Base-by-base conservation (phyloP, 352 stramenopile genomes). In the Pythium rishiriense region DNA sequence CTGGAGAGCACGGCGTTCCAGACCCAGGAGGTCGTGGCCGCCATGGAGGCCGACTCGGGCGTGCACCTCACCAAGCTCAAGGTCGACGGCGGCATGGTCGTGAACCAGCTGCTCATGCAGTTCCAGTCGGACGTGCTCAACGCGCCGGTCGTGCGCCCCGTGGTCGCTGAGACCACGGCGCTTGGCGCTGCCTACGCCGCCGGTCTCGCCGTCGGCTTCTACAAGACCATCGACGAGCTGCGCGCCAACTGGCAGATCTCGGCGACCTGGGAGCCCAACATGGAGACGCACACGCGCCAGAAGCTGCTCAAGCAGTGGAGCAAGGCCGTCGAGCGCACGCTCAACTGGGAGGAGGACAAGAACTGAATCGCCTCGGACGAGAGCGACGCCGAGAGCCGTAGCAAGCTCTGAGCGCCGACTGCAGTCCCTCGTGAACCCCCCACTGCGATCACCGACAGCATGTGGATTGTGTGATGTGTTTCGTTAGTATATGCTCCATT, bases 41-140 rank as follows among this genome's bases (percentile, higher is more conserved):
- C 97, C 42, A 98, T 98, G 92, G 94, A 98, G 56, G 77, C 85
- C 22, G 87, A 97, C 64, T 91, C 88, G 64, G 96, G 89, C 15
- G 85, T 98, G 26, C 79, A 94, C 58, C 79, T 98, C 22, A 80
- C 78, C 26, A 85, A 90, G 58, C 81, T 99, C 49, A 96, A 97
- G 74, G 97, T 99, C 1, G 97, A 99, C 73, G 97, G 97, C 33
- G 97, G 98, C 59, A 98, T 98, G 81, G 98, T 98, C n/a, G 85
- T 89, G 49, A 99, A 99, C 82, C 74, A 95, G 58, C 80, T 98
- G 47, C 74, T 99, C 26, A 98, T 99, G 94, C 97, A 99, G 73
- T 99, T 99, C 81, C 97, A 99, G 81, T 90, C 91, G 47, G 96
- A 99, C 70, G 89, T 99, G 24, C 81, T 98, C 24, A 91, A 97